phyloP scores from a whole-genome alignment of 306 rosid genomes.

The Rubus idaeus region DNA sequence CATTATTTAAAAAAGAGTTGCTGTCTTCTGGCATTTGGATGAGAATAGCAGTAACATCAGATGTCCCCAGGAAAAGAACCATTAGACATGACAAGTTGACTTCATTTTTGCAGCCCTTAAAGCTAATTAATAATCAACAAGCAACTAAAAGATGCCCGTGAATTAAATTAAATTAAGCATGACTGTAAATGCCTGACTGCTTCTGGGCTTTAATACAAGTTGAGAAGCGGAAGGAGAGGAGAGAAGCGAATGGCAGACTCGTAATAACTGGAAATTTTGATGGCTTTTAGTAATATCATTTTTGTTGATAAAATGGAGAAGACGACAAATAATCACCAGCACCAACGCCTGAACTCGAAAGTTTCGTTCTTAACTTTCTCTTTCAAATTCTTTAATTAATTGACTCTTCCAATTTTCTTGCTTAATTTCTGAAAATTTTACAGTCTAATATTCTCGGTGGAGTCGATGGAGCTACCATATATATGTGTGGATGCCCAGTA shows the following conservation, averaged over 20 bases:
- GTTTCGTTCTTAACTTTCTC: background rate
- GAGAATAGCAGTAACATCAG: background rate
- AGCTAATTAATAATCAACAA: background rate
- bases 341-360: background rate
- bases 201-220: background rate
- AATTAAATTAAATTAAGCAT: background rate
- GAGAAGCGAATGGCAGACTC: background rate
- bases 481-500: no score
- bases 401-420: no score
- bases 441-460: background rate
- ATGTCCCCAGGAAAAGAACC: background rate
- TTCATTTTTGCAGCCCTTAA: background rate
- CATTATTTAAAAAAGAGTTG: no score
- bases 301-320: no score
- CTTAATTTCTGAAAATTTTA: background rate
- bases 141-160: background rate
- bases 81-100: background rate
- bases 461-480: background rate
- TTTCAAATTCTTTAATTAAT: no score
- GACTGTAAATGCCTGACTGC: background rate
- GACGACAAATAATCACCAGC: background rate
- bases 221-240: background rate
- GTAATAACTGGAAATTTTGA: background rate
- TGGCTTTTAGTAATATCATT: background rate
- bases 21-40: slow-evolving; percentile 5